A percentile compares a stretch with the other conserved stretches of the same genome.
Conservation (phyloP, 1,284 basidiomycete genomes). For the Fomitiporia mediterranea region DNA sequence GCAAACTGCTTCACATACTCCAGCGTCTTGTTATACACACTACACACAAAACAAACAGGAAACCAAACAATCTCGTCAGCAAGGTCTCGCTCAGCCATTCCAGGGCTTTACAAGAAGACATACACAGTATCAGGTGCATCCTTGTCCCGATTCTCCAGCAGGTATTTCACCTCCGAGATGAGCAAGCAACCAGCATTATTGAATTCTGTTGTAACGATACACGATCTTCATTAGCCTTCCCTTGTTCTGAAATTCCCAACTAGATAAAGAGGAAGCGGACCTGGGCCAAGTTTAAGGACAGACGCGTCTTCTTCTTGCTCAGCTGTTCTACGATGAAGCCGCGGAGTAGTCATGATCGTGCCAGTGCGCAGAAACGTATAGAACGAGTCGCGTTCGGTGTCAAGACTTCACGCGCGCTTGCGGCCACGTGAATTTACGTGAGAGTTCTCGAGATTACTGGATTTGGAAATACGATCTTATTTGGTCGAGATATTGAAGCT, state of each 20-base stretch:
- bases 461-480: no score
- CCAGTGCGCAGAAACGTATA: background rate
- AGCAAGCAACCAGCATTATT: constrained; percentile 87
- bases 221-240: background rate
- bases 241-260: no score
- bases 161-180: constrained; percentile 87
- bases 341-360: constrained; percentile 38
- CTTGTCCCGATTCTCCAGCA: constrained; percentile 82
- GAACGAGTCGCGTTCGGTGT: no score
- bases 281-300: constrained; percentile 61
- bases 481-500: no score
- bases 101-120: constrained; percentile 29
- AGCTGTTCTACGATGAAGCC: constrained; percentile 43
- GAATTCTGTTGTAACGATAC: constrained; percentile 78
- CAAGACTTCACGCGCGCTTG: no score
- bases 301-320: constrained; percentile 69
- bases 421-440: background rate
- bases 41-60: constrained; percentile 28
- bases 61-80: background rate
- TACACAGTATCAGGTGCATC: constrained; percentile 81
- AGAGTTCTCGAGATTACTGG: background rate
- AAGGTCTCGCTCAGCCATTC: no score
- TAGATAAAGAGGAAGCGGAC: constrained; percentile 38
- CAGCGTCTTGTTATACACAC: constrained; percentile 89
- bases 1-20: constrained; percentile 90